These are phyloP conservation scores for Oryza coarctata DNA, from an alignment of 176 grass and related monocot species.

Conservation along the genomic window DNA sequence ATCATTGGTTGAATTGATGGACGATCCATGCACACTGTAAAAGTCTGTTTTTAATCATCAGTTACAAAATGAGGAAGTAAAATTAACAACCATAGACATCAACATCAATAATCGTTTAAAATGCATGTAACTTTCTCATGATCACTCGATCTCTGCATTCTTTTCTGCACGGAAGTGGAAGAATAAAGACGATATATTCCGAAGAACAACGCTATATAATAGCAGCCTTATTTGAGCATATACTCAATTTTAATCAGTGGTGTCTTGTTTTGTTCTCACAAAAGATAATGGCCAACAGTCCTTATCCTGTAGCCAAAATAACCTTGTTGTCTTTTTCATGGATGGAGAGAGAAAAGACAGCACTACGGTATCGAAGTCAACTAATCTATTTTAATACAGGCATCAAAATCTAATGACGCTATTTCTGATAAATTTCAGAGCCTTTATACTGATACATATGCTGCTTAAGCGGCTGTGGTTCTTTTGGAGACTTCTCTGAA, in stretches of 20 bases:
- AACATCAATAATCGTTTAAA: conserved; percentile 20
- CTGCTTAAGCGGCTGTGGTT: background rate
- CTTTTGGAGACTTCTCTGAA: background rate
- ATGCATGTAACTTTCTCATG: conserved; percentile 34
- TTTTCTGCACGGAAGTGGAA: conserved; percentile 39
- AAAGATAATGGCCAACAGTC: conserved; percentile 34
- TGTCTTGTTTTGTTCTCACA: conserved; percentile 14
- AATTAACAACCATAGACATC: conserved; percentile 3
- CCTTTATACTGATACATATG: background rate
- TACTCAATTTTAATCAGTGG: conserved; percentile 30
- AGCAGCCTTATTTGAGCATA: conserved; percentile 43
- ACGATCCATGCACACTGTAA: background rate
- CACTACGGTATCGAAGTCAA: conserved; percentile 44
- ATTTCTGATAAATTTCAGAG: background rate
- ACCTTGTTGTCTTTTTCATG: conserved; percentile 38
- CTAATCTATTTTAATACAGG: conserved; percentile 30
- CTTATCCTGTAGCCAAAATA: conserved; percentile 21
- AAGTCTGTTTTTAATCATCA: background rate
- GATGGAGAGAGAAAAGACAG: conserved; percentile 21
- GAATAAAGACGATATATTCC: conserved; percentile 49
- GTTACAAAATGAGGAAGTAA: background rate
- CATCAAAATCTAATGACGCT: background rate
- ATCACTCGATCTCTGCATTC: background rate
- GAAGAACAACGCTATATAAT: conserved; percentile 33
- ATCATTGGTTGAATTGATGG: background rate